Evolutionary conservation across 805 yeast species (phyloP).

Genomic region (Ogataea pini): DNA sequence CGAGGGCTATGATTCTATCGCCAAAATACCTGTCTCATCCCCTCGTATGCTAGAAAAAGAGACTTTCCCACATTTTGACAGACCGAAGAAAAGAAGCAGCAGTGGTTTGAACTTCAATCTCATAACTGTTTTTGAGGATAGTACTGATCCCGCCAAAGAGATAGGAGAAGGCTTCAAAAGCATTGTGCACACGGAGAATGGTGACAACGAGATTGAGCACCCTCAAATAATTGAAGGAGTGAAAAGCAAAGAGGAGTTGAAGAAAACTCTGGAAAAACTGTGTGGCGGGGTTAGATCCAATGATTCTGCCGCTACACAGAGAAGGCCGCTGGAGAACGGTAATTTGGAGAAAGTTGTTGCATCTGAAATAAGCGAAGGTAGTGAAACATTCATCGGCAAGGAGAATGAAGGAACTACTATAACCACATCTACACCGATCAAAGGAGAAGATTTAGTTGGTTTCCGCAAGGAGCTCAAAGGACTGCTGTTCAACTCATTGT

Average conservation of each 20-base stretch:
- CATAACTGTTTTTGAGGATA: slow-evolving; percentile 24
- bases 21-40: slow-evolving; percentile 7
- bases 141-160: slow-evolving; percentile 3
- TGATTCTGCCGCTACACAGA: not conserved
- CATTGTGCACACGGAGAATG: slow-evolving; percentile 19
- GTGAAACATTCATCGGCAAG: slow-evolving; percentile 1
- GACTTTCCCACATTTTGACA: slow-evolving; percentile 8
- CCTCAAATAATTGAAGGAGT: slow-evolving; percentile 12
- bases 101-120: slow-evolving; percentile 35
- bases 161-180: not conserved
- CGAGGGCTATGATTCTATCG: not conserved
- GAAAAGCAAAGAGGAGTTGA: slow-evolving; percentile 22
- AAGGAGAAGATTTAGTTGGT: slow-evolving; percentile 15
- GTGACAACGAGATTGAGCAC: slow-evolving; percentile 14
- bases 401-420: slow-evolving; percentile 17
- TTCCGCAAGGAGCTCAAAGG: slow-evolving; percentile 25
- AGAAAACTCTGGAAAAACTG: slow-evolving; percentile 20
- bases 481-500: slow-evolving; percentile 17
- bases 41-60: slow-evolving; percentile 11
- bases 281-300: slow-evolving; percentile 10
- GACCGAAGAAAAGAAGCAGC: slow-evolving; percentile 25
- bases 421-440: slow-evolving; percentile 25
- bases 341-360: not conserved
- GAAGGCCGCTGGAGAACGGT: not conserved
- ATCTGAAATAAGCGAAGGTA: not conserved